Base-by-base conservation (phyloP, 2,329 filamentous ascomycete species). In the Aureobasidium subglaciale region DNA sequence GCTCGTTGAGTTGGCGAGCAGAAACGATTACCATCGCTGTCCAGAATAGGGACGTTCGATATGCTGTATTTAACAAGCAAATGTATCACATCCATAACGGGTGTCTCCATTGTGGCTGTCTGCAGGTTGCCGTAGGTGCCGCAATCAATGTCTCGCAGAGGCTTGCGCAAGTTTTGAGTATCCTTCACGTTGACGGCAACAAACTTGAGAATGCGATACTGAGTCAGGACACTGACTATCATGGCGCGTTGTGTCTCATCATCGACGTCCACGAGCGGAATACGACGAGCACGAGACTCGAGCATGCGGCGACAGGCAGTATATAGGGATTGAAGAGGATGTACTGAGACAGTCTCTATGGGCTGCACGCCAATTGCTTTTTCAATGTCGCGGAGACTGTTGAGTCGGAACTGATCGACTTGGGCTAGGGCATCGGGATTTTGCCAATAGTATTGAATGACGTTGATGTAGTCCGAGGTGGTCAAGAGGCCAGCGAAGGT, bases 371-470 rank as follows among this genome's bases (percentile, higher is more conserved):
- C 89, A 65, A 99, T 90, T 20, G 92, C 90, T 66, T 87, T 92
- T 75, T 99, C 93, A 62, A 99, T 93, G 62, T 97, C 93, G 81
- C 92, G 83, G 57, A 99, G 80, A 68, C 90, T 96, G 73, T 88
- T 92, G 59, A 99, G 75, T 43, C 90, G 86, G 70, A 99, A 96
- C 70, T 96, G 88, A 63, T 97, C 93, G 64, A 99, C 88, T 68
- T 92, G 85, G 62, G 85, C 84, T 59, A 97, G 81, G 57, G 91
- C 87, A 62, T 95, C 89, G 2, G 92, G 93, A 64, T 93, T 95
- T 72, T 97, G 91, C 78, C 90, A 96, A 77, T 99, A 97, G 73
- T 99, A 99, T 70, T 97, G 92, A 37, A 99, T 95, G 56, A 99
- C 87, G 67, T 99, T 99, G 74, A 99, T 95, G 71, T 93, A 99